These are phyloP conservation scores for Rhytidhysteron rufulum DNA, from an alignment of 2,329 filamentous ascomycete genomes.

Conservation along the genomic window DNA sequence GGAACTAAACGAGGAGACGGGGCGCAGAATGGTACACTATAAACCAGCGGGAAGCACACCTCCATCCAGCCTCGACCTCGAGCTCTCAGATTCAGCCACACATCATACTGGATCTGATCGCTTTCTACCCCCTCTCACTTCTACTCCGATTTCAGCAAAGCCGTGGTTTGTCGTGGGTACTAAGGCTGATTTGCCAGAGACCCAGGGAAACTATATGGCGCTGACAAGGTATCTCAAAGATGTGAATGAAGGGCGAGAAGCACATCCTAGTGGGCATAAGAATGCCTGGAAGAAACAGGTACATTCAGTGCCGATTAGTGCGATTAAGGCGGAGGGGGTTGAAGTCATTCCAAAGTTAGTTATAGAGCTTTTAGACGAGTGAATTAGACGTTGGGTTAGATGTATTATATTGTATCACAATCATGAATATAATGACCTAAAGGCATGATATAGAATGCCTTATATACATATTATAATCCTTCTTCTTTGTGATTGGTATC, in stretches of 20 bases:
- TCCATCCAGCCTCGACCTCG: conserved; percentile 8
- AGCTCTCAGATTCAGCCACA: conserved; percentile 11
- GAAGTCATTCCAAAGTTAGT: conserved; percentile 70
- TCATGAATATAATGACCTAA: background rate
- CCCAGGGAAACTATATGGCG: conserved; percentile 69
- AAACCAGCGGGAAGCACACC: conserved; percentile 16
- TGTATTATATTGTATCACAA: background rate
- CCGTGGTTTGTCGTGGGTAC: conserved; percentile 96
- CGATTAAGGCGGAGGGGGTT: conserved; percentile 81
- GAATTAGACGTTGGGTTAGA: background rate
- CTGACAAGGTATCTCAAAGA: conserved; percentile 68
- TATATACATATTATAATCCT: too few species aligned
- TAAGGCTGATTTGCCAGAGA: conserved; percentile 79
- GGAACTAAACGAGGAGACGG: conserved; percentile 62
- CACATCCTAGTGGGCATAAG: conserved; percentile 68
- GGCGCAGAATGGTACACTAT: conserved; percentile 59
- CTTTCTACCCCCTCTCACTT: conserved; percentile 45
- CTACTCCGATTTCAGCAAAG: conserved; percentile 81
- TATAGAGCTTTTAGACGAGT: conserved; percentile 56
- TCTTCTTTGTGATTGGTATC: too few species aligned
- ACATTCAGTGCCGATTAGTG: conserved; percentile 78
- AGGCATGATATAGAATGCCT: too few species aligned
- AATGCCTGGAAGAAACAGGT: conserved; percentile 58
- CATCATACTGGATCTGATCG: conserved; percentile 10
- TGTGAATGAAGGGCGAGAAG: conserved; percentile 58